Conservation (phyloP, 768 basidiomycete species). For the Boletales sp. region DNA sequence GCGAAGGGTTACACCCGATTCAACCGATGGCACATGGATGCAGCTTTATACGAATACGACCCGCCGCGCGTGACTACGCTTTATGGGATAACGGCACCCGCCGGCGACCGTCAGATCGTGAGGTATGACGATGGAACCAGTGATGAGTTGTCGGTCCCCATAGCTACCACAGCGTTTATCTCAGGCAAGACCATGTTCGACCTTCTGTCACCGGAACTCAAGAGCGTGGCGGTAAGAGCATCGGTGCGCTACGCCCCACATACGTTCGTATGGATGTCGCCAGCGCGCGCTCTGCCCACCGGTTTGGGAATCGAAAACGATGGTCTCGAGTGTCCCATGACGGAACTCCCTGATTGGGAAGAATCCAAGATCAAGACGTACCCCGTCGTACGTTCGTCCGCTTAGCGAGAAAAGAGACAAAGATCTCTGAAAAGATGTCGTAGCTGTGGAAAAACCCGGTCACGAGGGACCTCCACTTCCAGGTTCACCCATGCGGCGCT, state of each 20-base stretch:
- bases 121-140: slow-evolving; percentile 87
- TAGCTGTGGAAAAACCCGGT: slow-evolving; percentile 92
- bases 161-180: slow-evolving; percentile 84
- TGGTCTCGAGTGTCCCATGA: slow-evolving; percentile 60
- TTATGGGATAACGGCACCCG: slow-evolving; percentile 72
- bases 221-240: slow-evolving; percentile 76
- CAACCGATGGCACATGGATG: slow-evolving; percentile 93
- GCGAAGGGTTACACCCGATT: slow-evolving; percentile 77
- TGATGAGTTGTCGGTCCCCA: slow-evolving; percentile 75
- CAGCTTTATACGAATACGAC: slow-evolving; percentile 72
- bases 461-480: slow-evolving; percentile 78
- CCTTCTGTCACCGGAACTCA: slow-evolving; percentile 62
- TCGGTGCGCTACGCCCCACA: slow-evolving; percentile 80
- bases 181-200: slow-evolving; percentile 84
- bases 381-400: slow-evolving; percentile 47
- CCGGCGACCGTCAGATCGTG: slow-evolving; percentile 58
- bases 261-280: slow-evolving; percentile 89
- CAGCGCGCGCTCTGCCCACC: slow-evolving; percentile 67
- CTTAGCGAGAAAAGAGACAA: too few species aligned
- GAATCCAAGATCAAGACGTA: slow-evolving; percentile 69
- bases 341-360: slow-evolving; percentile 80
- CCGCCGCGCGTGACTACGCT: slow-evolving; percentile 85
- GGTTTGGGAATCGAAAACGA: slow-evolving; percentile 83
- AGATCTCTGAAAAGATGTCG: not conserved
- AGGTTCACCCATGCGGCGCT: slow-evolving; percentile 84